Percentiles rank a stretch among this genome's conserved stretches.
These are phyloP conservation scores for Arabis alpina DNA, from an alignment of 345 rosid species.

Conservation along the genomic window DNA sequence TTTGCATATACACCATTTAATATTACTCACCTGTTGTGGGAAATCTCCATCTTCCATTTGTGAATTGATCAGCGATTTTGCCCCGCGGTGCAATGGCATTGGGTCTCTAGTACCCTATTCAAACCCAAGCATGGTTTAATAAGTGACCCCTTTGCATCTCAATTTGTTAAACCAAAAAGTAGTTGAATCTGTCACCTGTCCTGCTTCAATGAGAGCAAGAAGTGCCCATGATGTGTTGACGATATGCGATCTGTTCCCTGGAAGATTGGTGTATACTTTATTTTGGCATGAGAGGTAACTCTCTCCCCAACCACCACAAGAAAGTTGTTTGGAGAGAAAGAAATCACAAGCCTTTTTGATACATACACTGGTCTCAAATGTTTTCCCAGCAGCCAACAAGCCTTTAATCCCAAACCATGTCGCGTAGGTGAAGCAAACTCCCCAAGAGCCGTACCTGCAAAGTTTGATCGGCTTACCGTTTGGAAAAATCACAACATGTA, in stretches of 20 bases:
- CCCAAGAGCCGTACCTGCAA: slow-evolving; percentile 80
- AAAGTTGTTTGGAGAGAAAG: slow-evolving; percentile 60
- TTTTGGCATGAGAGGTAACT: slow-evolving; percentile 67
- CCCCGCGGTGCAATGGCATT: slow-evolving; percentile 59
- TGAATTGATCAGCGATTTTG: slow-evolving; percentile 52
- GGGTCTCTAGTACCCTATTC: slow-evolving; percentile 57
- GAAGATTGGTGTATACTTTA: slow-evolving; percentile 57
- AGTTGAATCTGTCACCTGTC: slow-evolving; percentile 51
- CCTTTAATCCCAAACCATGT: slow-evolving; percentile 84
- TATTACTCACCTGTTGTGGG: slow-evolving; percentile 58
- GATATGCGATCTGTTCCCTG: slow-evolving; percentile 50
- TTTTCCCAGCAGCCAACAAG: slow-evolving; percentile 52
- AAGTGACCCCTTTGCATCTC: not conserved
- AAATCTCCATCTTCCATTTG: slow-evolving; percentile 74
- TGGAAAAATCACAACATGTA: not conserved
- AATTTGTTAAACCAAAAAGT: not conserved
- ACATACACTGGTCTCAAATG: slow-evolving; percentile 40
- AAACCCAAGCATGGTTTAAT: not conserved
- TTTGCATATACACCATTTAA: not conserved
- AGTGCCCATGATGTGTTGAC: slow-evolving; percentile 84
- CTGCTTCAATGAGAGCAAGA: slow-evolving; percentile 66
- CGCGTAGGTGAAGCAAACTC: slow-evolving; percentile 77
- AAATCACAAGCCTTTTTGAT: slow-evolving; percentile 63
- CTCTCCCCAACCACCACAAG: slow-evolving; percentile 78
- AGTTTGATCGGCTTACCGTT: not conserved